phyloP scores from a whole-genome alignment of 75 land plant species.

The Pinus taeda region DNA sequence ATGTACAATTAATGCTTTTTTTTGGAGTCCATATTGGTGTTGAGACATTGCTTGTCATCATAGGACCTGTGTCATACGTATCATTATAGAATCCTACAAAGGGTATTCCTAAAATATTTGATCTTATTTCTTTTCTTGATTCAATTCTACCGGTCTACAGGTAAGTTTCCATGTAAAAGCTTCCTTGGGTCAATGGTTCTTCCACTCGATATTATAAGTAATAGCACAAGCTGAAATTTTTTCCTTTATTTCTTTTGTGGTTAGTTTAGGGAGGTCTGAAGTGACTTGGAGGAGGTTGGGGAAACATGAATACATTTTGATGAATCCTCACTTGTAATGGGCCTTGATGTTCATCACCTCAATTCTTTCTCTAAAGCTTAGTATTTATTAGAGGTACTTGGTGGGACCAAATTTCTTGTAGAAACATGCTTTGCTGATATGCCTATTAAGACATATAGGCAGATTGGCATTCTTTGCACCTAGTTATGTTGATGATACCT shows the following conservation, averaged over 20 bases:
- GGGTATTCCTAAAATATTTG: constrained; percentile 53
- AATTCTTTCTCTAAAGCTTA: no score
- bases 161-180: constrained; percentile 18
- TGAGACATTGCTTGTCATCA: constrained; percentile 26
- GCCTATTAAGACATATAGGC: no score
- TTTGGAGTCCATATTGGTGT: constrained; percentile 22
- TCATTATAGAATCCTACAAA: constrained; percentile 59
- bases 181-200: not conserved
- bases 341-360: no score
- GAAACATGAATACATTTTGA: no score
- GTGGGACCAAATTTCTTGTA: no score
- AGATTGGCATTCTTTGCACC: no score
- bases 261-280: constrained; percentile 33
- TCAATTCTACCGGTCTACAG: constrained; percentile 66
- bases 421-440: no score
- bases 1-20: not conserved
- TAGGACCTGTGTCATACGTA: constrained; percentile 49
- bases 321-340: no score
- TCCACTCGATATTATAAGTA: not conserved
- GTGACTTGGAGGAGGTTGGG: constrained; percentile 23
- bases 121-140: constrained; percentile 49
- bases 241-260: no score
- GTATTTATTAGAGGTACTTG: no score
- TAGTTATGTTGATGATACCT: no score
- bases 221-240: not conserved